Evolutionary conservation across 1,284 basidiomycete genomes (phyloP).

Genomic region (Earliella scabrosa): DNA sequence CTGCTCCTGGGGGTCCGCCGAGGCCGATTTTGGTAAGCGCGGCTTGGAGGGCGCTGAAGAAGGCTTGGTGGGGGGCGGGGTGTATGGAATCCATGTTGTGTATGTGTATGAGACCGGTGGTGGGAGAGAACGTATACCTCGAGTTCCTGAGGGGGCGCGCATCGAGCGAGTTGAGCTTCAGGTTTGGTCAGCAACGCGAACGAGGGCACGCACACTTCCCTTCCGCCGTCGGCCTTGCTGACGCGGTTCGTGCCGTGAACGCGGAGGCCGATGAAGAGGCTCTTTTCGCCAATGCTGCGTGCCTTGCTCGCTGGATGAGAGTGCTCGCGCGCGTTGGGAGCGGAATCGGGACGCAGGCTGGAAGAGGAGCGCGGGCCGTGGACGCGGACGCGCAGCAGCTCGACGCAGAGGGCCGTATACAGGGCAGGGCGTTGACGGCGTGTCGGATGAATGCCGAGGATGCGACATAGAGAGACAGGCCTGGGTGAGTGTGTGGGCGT

Average conservation of each 20-base stretch:
- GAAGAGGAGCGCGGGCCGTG: constrained; percentile 26
- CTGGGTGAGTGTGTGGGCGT: constrained; percentile 36
- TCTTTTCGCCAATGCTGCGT: constrained; percentile 47
- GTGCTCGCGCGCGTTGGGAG: constrained; percentile 14
- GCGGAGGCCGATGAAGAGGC: constrained; percentile 53
- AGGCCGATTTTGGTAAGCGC: constrained; percentile 44
- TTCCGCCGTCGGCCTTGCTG: constrained; percentile 59
- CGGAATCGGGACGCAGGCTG: constrained; percentile 4
- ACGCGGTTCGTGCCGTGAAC: constrained; percentile 64
- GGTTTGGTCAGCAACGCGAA: not conserved
- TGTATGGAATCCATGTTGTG: constrained; percentile 74
- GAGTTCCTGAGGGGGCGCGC: constrained; percentile 50
- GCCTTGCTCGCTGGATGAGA: constrained; percentile 14
- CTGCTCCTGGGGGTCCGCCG: constrained; percentile 20
- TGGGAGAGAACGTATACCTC: constrained; percentile 73
- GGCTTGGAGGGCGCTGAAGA: constrained; percentile 63
- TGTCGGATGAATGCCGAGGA: constrained; percentile 73
- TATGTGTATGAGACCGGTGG: constrained; percentile 60
- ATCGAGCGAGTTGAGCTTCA: not conserved
- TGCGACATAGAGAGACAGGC: constrained; percentile 69
- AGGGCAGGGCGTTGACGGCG: constrained; percentile 74
- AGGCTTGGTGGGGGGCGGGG: constrained; percentile 71
- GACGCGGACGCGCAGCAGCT: constrained; percentile 46
- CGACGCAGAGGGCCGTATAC: constrained; percentile 66
- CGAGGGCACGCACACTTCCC: constrained; percentile 66